These are phyloP conservation scores for Pulveroboletus sp. DNA, from an alignment of 768 basidiomycete genomes.

Conservation along the genomic window DNA sequence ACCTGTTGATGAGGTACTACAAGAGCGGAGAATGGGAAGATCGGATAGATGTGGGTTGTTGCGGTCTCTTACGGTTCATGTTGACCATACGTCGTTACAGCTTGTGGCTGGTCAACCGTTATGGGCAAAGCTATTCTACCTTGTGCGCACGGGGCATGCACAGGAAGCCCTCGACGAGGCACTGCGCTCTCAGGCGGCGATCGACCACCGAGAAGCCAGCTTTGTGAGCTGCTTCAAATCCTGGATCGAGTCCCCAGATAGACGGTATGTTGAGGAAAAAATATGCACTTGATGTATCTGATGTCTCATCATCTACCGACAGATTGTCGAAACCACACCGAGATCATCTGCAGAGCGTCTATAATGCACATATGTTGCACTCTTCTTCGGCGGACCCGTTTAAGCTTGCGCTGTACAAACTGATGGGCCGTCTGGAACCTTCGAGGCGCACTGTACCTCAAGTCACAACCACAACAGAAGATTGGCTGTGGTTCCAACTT, in stretches of 20 bases:
- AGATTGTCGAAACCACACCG: conserved; percentile 70
- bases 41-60: conserved; percentile 69
- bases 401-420: conserved; percentile 92
- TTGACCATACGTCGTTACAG: conserved; percentile 35
- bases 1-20: conserved; percentile 76
- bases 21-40: conserved; percentile 81
- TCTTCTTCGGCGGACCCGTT: conserved; percentile 87
- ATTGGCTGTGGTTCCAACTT: conserved; percentile 98
- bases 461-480: conserved; percentile 90
- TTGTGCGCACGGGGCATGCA: conserved; percentile 80
- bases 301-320: conserved; percentile 2
- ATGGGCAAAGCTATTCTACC: conserved; percentile 93
- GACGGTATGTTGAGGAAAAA: conserved; percentile 46
- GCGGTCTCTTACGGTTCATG: neutral
- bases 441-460: conserved; percentile 69
- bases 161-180: conserved; percentile 81
- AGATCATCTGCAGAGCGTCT: conserved; percentile 75
- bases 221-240: conserved; percentile 80
- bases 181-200: conserved; percentile 58
- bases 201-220: conserved; percentile 73
- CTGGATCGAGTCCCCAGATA: conserved; percentile 78
- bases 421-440: conserved; percentile 90
- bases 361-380: conserved; percentile 87
- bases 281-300: neutral
- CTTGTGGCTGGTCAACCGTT: conserved; percentile 81